Conservation (phyloP, 768 basidiomycete genomes). For the Lactarius pseudohatsudake region DNA sequence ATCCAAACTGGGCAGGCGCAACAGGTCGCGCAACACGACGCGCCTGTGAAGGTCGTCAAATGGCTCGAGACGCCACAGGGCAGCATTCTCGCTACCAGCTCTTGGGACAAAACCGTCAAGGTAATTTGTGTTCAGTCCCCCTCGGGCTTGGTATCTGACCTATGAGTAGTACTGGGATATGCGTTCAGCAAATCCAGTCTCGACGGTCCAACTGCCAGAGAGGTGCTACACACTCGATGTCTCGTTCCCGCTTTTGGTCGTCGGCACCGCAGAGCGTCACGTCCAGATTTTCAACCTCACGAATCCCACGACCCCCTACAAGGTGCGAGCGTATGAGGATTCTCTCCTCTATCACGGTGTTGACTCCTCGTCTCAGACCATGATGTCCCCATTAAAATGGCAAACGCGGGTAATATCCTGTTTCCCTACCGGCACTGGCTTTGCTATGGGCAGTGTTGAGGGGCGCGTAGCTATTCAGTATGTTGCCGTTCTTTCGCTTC, state of each 20-base stretch:
- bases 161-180: constrained; percentile 85
- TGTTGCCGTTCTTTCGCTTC: constrained; percentile 36
- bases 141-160: constrained; percentile 6
- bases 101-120: constrained; percentile 98
- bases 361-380: constrained; percentile 48
- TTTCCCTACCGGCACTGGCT: constrained; percentile 75
- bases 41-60: constrained; percentile 77
- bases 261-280: constrained; percentile 90
- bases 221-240: constrained; percentile 88
- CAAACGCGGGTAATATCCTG: constrained; percentile 87
- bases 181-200: constrained; percentile 70
- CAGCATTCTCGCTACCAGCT: constrained; percentile 85
- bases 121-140: constrained; percentile 43
- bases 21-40: constrained; percentile 91
- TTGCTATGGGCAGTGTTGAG: constrained; percentile 84
- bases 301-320: constrained; percentile 77
- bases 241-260: constrained; percentile 80
- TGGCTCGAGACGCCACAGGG: constrained; percentile 77
- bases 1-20: constrained; percentile 74
- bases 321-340: constrained; percentile 43
- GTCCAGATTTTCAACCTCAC: constrained; percentile 86
- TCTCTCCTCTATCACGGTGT: background rate
- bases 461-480: constrained; percentile 96
- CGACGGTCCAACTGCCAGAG: constrained; percentile 81
- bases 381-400: constrained; percentile 88